Percentiles rank a stretch among this genome's conserved stretches.
Evolutionary conservation across 2,329 filamentous ascomycete genomes (phyloP).

Genomic region (Sporothrix schenckii): DNA sequence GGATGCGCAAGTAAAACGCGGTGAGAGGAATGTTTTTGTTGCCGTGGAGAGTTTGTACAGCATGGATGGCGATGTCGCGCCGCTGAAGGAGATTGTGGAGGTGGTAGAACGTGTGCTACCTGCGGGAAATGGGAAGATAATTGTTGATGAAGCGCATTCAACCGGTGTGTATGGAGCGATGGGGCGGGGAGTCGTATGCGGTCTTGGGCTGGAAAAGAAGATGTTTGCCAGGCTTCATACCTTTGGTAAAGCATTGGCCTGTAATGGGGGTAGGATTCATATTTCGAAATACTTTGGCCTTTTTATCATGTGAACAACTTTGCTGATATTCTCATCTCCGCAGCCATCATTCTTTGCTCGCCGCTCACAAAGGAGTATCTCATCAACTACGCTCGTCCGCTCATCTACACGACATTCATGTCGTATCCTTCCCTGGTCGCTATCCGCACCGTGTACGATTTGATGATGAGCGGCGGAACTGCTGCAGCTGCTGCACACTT

Average conservation of each 20-base stretch:
- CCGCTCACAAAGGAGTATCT: conserved; percentile 45
- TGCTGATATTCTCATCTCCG: too few species aligned
- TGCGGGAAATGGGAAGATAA: conserved; percentile 60
- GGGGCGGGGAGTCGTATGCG: conserved; percentile 16
- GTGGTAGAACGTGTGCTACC: conserved; percentile 61
- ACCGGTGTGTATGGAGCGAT: conserved; percentile 11
- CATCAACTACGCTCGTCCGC: conserved; percentile 73
- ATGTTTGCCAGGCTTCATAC: conserved; percentile 9
- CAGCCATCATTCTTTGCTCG: conserved; percentile 63
- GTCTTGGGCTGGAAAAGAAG: conserved; percentile 8
- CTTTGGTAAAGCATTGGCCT: conserved; percentile 11
- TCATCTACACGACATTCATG: conserved; percentile 75
- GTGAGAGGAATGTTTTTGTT: conserved; percentile 63
- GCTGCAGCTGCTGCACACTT: conserved; percentile 44
- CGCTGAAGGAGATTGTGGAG: conserved; percentile 62
- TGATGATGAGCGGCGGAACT: conserved; percentile 56
- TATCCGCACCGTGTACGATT: conserved; percentile 60
- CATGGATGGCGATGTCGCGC: conserved; percentile 79
- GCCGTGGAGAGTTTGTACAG: conserved; percentile 74
- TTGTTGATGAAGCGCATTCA: conserved; percentile 68
- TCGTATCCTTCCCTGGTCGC: conserved; percentile 62
- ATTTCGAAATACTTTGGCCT: neutral
- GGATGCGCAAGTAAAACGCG: conserved; percentile 54
- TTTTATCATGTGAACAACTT: neutral
- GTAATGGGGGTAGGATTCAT: neutral